Conservation (phyloP, 2,329 filamentous ascomycete species). For the Massarina eburnea region DNA sequence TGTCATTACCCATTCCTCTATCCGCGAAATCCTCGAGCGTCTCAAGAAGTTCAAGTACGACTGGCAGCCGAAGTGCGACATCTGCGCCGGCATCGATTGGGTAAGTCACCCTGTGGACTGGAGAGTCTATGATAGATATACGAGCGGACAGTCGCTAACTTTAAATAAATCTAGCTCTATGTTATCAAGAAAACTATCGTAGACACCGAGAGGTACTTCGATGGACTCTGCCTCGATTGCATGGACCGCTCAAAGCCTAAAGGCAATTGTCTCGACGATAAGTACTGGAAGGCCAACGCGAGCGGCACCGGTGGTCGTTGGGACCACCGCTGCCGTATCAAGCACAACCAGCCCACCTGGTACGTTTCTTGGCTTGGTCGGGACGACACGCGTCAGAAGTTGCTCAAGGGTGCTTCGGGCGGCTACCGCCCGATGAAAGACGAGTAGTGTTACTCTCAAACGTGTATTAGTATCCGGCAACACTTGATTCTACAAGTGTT, state of each 20-base stretch:
- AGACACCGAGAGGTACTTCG: slow-evolving; percentile 15
- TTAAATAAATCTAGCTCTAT: slow-evolving; percentile 3
- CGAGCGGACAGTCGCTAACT: slow-evolving; percentile 1
- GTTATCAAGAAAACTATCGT: background rate
- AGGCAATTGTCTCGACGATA: slow-evolving; percentile 9
- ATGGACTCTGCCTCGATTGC: slow-evolving; percentile 33
- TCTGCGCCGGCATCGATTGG: slow-evolving; percentile 15
- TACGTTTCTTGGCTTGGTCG: slow-evolving; percentile 7
- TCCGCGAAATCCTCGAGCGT: slow-evolving; percentile 12
- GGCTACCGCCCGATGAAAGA: background rate
- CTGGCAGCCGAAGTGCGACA: slow-evolving; percentile 10
- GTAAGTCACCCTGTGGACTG: background rate
- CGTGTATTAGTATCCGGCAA: too few relatives aligned
- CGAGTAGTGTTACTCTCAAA: background rate
- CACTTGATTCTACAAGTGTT: too few relatives aligned
- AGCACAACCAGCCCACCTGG: slow-evolving; percentile 4
- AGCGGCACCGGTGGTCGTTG: slow-evolving; percentile 16
- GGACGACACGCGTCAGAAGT: slow-evolving; percentile 4
- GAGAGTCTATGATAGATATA: too few relatives aligned
- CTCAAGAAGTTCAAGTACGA: slow-evolving; percentile 15
- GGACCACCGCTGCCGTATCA: slow-evolving; percentile 16
- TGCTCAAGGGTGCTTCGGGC: background rate
- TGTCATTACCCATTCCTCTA: slow-evolving; percentile 9
- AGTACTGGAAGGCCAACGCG: slow-evolving; percentile 19
- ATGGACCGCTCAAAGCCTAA: slow-evolving; percentile 18